Evolutionary conservation across 108 stramenopile genomes (phyloP), one percentile per base, ranked within the genome.

Genomic region (Cyclotella sp.): DNA sequence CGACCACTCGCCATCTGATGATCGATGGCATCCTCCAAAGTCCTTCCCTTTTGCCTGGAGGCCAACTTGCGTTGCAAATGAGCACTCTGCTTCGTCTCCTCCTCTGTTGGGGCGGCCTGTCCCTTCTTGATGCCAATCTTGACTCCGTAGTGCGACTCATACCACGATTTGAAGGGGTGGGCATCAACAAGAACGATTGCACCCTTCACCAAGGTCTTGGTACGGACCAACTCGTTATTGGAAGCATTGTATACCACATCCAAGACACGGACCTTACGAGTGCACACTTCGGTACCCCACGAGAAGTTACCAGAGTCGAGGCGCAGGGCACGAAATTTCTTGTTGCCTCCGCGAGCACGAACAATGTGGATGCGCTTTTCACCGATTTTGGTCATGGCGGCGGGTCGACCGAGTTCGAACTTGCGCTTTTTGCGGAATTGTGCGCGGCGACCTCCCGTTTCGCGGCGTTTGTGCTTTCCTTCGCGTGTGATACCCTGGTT

Each of bases 161-260:
- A 99, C 97, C 97, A 99, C 39, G 86, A 73, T 84, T 97, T 97
- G 95, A 99, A 98, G 43, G 99, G 97, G 68, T 97, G 91, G 54
- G 97, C 98, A 87, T 99, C 99, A 62, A 99, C 93, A 68, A 97
- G 74, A 47, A 99, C 88, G 76, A 99, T 97, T 57, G 96, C 93
- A 55, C 97, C 97, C 96, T 99, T 99, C 44, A 99, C 99, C 19
- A 99, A 92, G 12, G 99, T 99, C 98, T 99, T 99, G 84, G 99
- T 99, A 81, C 99, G 97, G 70, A 99, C 98, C 77, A 99, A 87
- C 86, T 99, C 99, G 95, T 99, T 99, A 91, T 99, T 99, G 84
- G 98, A 97, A 61, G 98, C 96, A 84, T 99, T 99, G 97, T 98
- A 99, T 39, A 90, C 87, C 11, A 99, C 99, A 82, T 99, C 99